phyloP scores from a whole-genome alignment of 257 asterid species.

The Apocynum venetum region DNA sequence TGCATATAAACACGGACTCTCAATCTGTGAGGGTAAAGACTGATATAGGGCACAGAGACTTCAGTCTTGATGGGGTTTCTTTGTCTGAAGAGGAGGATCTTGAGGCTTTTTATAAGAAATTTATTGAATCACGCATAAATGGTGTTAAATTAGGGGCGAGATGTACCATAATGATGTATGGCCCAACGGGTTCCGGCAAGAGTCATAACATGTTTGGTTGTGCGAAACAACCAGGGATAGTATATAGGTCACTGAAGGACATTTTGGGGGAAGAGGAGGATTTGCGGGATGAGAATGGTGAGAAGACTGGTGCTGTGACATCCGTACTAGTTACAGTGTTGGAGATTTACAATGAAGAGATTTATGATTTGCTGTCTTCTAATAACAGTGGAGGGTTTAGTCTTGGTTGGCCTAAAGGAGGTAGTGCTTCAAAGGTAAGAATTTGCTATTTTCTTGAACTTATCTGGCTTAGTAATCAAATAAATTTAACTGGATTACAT shows the following conservation, averaged over 20 bases:
- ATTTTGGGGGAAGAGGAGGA: conserved; percentile 60
- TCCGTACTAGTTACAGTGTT: conserved; percentile 88
- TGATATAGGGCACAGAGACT: conserved; percentile 79
- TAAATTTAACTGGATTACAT: not conserved
- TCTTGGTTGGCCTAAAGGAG: conserved; percentile 73
- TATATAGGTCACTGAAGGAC: conserved; percentile 69
- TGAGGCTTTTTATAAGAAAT: conserved; percentile 64
- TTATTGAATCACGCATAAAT: conserved; percentile 66
- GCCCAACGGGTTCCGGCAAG: conserved; percentile 96
- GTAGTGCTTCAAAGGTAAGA: conserved; percentile 72
- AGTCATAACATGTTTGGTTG: conserved; percentile 96
- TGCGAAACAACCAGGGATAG: conserved; percentile 71
- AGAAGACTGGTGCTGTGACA: conserved; percentile 45
- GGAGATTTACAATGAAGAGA: conserved; percentile 93
- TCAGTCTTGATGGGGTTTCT: conserved; percentile 77
- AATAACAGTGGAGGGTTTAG: conserved; percentile 64
- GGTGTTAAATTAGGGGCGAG: conserved; percentile 80
- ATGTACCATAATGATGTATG: conserved; percentile 97
- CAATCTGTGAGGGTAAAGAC: conserved; percentile 66
- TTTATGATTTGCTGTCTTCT: conserved; percentile 66
- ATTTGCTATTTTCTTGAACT: not conserved
- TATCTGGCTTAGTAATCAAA: not conserved
- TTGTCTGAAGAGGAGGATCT: conserved; percentile 74
- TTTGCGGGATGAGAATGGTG: conserved; percentile 33
- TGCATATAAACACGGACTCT: conserved; percentile 46